Evolutionary conservation across 2,329 filamentous ascomycete genomes (phyloP).

Genomic region (Botryotinia calthae): DNA sequence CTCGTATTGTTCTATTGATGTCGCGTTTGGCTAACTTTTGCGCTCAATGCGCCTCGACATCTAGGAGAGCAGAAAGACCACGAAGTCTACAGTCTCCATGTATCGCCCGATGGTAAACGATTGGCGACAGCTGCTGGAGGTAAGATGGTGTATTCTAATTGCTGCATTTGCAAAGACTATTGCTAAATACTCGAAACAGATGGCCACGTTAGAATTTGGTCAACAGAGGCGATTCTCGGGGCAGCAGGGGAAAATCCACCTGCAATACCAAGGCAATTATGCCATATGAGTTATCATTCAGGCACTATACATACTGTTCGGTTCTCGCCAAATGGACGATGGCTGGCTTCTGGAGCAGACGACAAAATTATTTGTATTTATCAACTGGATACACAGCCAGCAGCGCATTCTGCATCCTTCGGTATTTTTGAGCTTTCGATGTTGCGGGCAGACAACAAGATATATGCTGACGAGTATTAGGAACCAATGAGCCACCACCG

Average conservation of each 20-base stretch:
- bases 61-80: conserved; percentile 94
- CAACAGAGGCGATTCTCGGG: conserved; percentile 87
- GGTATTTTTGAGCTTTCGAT: conserved; percentile 51
- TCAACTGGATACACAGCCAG: conserved; percentile 73
- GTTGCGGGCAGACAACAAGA: neutral
- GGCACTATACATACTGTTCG: conserved; percentile 96
- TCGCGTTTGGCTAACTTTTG: conserved; percentile 31
- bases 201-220: conserved; percentile 97
- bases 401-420: conserved; percentile 73
- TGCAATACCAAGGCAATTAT: conserved; percentile 80
- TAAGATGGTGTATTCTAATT: conserved; percentile 44
- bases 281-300: conserved; percentile 97
- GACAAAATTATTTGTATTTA: conserved; percentile 99
- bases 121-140: conserved; percentile 92
- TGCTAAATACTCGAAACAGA: conserved; percentile 51
- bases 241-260: conserved; percentile 68
- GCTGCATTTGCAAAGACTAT: conserved; percentile 12
- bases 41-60: conserved; percentile 32
- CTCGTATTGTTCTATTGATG: neutral
- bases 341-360: conserved; percentile 93
- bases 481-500: conserved; percentile 83
- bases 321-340: conserved; percentile 92
- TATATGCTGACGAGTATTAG: conserved; percentile 37
- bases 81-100: conserved; percentile 97
- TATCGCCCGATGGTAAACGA: conserved; percentile 89